Evolutionary conservation across 306 rosid genomes (phyloP), one percentile per base, ranked within the genome.

Genomic region (Potentilla sterilis): DNA sequence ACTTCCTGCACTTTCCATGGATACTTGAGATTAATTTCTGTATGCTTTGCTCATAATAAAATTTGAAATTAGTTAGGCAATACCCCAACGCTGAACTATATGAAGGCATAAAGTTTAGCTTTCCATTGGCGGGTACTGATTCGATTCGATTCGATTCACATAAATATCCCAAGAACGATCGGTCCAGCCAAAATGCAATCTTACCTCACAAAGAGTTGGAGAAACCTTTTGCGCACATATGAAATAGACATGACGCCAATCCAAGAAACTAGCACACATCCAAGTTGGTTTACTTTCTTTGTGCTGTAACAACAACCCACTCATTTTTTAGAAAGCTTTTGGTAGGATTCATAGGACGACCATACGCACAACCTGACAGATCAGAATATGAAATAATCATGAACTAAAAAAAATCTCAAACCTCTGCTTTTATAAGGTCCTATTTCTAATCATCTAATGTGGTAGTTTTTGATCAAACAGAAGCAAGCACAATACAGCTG

Each of bases 111-210:
- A 62, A 57, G 13, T 34, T 10, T 34, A 34, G 61, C 47, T 12
- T 22, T 35, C 38, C 3, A 6, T 48, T 34, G 70, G 59, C 37
- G 5, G 59, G 74, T 65, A 24, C 41, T 1, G 28, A 37, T 68
- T 66, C 28, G 28, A 28, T 28, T 28, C 28, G 48, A 18, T 24
- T 77, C 24, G 70, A 13, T 70, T 44, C 73, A 64, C 22, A 62
- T 28, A 62, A 61, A 62, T 62, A 34, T 62, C n/a, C 37, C 67
- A 14, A 62, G 42, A 15, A 34, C 9, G 67, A 61, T 34, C n/a
- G 55, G 68, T 48, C 80, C 72, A 75, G 6, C 21, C 38, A 63
- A 5, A 15, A 40, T 35, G 77, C 73, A 70, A 63, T 10, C 15
- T 34, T 2, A 69, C 68, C 72, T 70, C 18, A 73, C 43, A 63